Percentiles rank a stretch among this genome's conserved stretches.
These are phyloP conservation scores for Hymenoscyphus linearis DNA, from an alignment of 2,329 filamentous ascomycete genomes.

Conservation along the genomic window DNA sequence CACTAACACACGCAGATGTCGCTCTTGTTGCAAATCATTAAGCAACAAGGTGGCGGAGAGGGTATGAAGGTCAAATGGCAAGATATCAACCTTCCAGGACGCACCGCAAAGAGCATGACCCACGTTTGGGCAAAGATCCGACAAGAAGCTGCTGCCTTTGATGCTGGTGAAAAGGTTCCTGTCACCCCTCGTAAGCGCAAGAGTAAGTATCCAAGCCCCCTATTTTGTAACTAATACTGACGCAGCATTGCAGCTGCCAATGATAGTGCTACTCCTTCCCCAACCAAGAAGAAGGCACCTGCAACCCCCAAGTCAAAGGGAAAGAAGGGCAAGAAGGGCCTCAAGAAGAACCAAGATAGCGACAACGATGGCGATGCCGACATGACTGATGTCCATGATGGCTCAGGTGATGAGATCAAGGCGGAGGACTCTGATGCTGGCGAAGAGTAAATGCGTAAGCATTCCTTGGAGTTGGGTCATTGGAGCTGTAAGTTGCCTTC, in stretches of 20 bases:
- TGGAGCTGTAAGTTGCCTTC: not conserved
- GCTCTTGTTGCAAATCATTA: constrained; percentile 9
- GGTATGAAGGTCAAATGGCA: not conserved
- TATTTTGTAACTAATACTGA: not conserved
- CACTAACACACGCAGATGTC: not conserved
- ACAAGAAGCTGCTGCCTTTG: not conserved
- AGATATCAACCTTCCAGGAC: constrained; percentile 2
- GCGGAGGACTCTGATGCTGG: not conserved
- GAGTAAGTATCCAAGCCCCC: not conserved
- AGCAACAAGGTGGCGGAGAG: constrained; percentile 4
- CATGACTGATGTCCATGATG: not conserved
- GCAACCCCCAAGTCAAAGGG: not conserved
- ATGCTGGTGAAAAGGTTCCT: not conserved
- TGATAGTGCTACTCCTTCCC: not conserved
- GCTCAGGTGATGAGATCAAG: not conserved
- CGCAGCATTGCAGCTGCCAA: not conserved
- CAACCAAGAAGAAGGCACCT: constrained; percentile 5
- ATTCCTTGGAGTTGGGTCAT: not conserved
- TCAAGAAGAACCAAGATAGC: not conserved
- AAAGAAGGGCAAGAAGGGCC: not conserved
- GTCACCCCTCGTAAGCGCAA: constrained; percentile 7
- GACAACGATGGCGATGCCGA: not conserved
- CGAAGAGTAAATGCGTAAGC: not conserved
- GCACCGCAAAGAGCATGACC: constrained; percentile 3
- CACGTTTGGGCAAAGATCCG: constrained; percentile 6